These are phyloP conservation scores for Coniferiporia weirii DNA, from an alignment of 1,284 basidiomycete genomes.

Conservation along the genomic window DNA sequence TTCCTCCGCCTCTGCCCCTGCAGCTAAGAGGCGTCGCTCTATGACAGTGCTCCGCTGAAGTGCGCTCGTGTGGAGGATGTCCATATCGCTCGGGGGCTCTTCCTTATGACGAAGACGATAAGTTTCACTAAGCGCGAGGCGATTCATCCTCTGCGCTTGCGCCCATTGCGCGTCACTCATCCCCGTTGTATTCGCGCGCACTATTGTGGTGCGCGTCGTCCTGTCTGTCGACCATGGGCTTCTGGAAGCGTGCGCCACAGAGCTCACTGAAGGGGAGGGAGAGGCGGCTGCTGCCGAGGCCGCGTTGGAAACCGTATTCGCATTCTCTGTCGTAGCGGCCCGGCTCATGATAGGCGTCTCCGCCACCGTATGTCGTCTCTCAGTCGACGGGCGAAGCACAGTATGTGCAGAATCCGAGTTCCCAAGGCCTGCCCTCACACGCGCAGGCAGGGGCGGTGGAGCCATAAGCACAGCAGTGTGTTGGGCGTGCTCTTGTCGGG, in stretches of 20 bases:
- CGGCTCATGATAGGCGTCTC: background rate
- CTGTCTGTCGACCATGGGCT: background rate
- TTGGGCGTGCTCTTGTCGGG: background rate
- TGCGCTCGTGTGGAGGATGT: slow-evolving; percentile 7
- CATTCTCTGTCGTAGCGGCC: too few relatives aligned
- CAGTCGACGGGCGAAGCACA: background rate
- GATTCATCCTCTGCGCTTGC: slow-evolving; percentile 9
- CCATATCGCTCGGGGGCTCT: slow-evolving; percentile 10
- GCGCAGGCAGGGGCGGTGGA: slow-evolving; percentile 2
- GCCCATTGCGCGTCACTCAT: slow-evolving; percentile 8
- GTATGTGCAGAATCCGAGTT: background rate
- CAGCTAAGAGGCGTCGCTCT: background rate
- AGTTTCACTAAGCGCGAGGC: slow-evolving; percentile 5
- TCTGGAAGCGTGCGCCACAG: background rate
- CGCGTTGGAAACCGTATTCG: too few relatives aligned
- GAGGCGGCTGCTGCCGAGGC: background rate
- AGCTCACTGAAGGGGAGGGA: background rate
- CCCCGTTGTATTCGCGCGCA: background rate
- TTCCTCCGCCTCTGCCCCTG: background rate
- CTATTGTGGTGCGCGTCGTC: background rate
- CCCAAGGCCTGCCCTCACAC: background rate
- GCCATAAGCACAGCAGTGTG: background rate
- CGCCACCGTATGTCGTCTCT: background rate
- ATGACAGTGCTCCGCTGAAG: slow-evolving; percentile 4
- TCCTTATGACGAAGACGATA: slow-evolving; percentile 5